Evolutionary conservation across 2,329 filamentous ascomycete species (phyloP), one percentile per base, ranked within the genome.

Genomic region (Apiospora arundinis): DNA sequence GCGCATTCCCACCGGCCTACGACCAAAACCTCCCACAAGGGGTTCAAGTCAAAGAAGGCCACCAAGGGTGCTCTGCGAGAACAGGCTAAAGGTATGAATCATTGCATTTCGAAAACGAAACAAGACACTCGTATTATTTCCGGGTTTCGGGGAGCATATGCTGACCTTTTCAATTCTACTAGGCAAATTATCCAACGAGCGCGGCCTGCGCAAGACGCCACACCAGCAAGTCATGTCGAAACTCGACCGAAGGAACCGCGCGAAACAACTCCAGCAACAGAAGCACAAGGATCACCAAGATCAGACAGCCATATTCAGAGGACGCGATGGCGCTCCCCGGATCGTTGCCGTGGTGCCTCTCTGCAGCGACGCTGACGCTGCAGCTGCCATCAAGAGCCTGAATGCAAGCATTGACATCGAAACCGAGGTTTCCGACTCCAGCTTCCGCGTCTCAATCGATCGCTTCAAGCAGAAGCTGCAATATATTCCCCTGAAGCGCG

Each of bases 151-250:
- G 32, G 37, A 14, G 14, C 9, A 65, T 37, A 7, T 23, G 28
- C 40, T 63, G 23, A 45, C 4, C 2, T n/a, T 9, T 40, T 21
- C 67, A 69, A 42, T 21, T 48, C 44, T 23, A 71, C 48, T 73
- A 96, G 94, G 95, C 80, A 96, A 96, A 82, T 88, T 95, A 68
- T 92, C 87, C 70, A 85, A 90, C 78, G 93, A 97, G 79, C 90
- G 88, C 77, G 92, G 92, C 73, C 86, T 87, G 77, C 91, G 95
- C 79, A 97, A 94, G 82, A 97, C 95, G 21, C 94, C 94, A 70
- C 94, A 97, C 81, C 96, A 99, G 81, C 94, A 97, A 84, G 90
- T 98, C 84, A 95, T 98, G 93, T 97, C 95, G 72, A 99, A 98
- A 84, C 89, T 99, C 81, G 95, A 97, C 83, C 92, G 96, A 72